phyloP scores from a whole-genome alignment of 2,329 filamentous ascomycete genomes.

The Xylaria sp. region DNA sequence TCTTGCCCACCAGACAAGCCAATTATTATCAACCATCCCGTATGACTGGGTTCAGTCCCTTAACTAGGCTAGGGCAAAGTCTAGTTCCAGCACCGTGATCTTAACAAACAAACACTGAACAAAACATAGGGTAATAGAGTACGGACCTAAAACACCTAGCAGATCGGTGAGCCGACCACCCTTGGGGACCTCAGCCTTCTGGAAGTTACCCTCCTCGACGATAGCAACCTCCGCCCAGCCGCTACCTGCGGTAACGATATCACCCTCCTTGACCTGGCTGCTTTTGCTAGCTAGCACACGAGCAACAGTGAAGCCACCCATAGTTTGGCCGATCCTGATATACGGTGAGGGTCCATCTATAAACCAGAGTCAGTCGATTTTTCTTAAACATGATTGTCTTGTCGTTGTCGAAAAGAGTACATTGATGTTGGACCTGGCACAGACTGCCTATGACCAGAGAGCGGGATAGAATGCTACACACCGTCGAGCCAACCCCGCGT shows the following conservation, averaged over 20 bases:
- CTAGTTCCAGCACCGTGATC: not conserved
- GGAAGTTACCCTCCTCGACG: slow-evolving; percentile 62
- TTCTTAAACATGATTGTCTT: not conserved
- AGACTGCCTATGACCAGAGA: no score
- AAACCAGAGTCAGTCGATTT: slow-evolving; percentile 34
- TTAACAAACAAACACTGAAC: not conserved
- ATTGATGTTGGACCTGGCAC: not conserved
- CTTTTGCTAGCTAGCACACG: slow-evolving; percentile 72
- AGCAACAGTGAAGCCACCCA: slow-evolving; percentile 72
- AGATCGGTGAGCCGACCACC: slow-evolving; percentile 66
- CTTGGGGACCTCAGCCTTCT: slow-evolving; percentile 56
- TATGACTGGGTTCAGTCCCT: not conserved
- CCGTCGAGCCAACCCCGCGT: slow-evolving; percentile 78
- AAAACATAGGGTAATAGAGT: not conserved
- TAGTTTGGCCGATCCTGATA: slow-evolving; percentile 73
- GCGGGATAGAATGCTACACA: slow-evolving; percentile 44
- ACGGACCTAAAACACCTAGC: slow-evolving; percentile 65
- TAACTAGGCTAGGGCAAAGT: not conserved
- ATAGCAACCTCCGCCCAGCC: slow-evolving; percentile 78
- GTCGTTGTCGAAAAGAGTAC: not conserved
- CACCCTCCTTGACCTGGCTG: slow-evolving; percentile 64
- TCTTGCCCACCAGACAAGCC: not conserved
- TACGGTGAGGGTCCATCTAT: slow-evolving; percentile 66
- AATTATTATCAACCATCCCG: not conserved
- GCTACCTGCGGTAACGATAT: slow-evolving; percentile 63